Evolutionary conservation across 495 filamentous ascomycete species (phyloP).

Genomic region (Penicillium desertorum): DNA sequence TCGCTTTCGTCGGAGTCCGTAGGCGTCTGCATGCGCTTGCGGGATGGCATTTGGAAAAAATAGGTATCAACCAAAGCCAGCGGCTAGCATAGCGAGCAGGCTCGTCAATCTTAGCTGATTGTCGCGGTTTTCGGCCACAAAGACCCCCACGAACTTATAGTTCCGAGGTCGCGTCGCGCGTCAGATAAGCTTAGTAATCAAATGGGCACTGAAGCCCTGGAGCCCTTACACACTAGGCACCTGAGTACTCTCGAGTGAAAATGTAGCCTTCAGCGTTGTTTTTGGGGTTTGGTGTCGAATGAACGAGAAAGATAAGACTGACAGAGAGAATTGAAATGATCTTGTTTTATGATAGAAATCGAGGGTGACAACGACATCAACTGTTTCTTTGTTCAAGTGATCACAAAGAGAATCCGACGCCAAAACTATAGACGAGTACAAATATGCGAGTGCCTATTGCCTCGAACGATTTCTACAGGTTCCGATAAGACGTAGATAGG

Average conservation of each 20-base stretch:
- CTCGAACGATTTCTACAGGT: neutral
- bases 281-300: neutral
- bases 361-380: neutral
- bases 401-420: neutral
- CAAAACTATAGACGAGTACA: neutral
- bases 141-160: neutral
- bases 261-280: neutral
- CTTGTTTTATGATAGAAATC: neutral
- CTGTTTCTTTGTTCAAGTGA: neutral
- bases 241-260: neutral
- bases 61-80: neutral
- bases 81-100: conserved; percentile 7
- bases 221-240: neutral
- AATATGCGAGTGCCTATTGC: neutral
- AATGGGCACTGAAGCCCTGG: neutral
- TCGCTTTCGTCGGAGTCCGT: conserved; percentile 48
- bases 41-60: conserved; percentile 30
- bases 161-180: neutral
- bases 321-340: neutral
- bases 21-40: conserved; percentile 50
- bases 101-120: neutral
- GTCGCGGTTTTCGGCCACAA: neutral
- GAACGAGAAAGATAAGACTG: neutral
- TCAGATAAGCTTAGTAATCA: neutral
- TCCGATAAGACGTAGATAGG: neutral